Evolutionary conservation across 1,284 basidiomycete genomes (phyloP).

Genomic region (Apiotrichum gamsii): DNA sequence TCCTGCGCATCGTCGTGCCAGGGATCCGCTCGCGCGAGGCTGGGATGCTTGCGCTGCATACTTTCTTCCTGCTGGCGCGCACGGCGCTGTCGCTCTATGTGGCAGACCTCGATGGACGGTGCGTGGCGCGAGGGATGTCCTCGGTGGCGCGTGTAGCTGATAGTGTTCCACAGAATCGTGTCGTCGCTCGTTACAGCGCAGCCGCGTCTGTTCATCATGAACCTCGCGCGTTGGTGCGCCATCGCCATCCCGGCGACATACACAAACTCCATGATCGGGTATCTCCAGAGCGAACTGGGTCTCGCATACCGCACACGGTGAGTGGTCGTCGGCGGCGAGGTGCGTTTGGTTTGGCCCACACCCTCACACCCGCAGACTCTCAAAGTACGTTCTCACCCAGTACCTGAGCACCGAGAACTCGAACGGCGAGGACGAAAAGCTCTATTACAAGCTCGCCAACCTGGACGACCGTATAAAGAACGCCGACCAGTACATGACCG

Average conservation of each 20-base stretch:
- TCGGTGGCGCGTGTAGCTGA: background rate
- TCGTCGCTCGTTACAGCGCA: slow-evolving; percentile 88
- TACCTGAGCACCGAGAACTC: slow-evolving; percentile 56
- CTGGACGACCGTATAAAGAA: slow-evolving; percentile 94
- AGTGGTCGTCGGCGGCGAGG: no score
- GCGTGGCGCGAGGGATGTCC: slow-evolving; percentile 31
- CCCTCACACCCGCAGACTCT: slow-evolving; percentile 51
- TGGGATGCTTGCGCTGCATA: slow-evolving; percentile 76
- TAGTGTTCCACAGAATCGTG: slow-evolving; percentile 62
- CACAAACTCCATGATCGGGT: slow-evolving; percentile 93
- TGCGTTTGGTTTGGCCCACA: no score
- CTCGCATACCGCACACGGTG: slow-evolving; percentile 80
- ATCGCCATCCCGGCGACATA: slow-evolving; percentile 95
- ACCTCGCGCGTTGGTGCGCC: slow-evolving; percentile 82
- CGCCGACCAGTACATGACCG: slow-evolving; percentile 74
- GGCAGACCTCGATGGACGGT: slow-evolving; percentile 84
- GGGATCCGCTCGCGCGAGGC: slow-evolving; percentile 78
- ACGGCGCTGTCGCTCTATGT: slow-evolving; percentile 94
- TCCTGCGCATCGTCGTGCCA: slow-evolving; percentile 86
- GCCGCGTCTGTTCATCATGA: slow-evolving; percentile 69
- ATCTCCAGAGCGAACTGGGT: slow-evolving; percentile 87
- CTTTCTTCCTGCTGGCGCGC: slow-evolving; percentile 75
- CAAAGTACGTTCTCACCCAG: slow-evolving; percentile 69
- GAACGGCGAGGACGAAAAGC: slow-evolving; percentile 47
- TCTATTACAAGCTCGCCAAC: slow-evolving; percentile 91